phyloP scores from a whole-genome alignment of 768 basidiomycete species.

The Leccinum broughii region DNA sequence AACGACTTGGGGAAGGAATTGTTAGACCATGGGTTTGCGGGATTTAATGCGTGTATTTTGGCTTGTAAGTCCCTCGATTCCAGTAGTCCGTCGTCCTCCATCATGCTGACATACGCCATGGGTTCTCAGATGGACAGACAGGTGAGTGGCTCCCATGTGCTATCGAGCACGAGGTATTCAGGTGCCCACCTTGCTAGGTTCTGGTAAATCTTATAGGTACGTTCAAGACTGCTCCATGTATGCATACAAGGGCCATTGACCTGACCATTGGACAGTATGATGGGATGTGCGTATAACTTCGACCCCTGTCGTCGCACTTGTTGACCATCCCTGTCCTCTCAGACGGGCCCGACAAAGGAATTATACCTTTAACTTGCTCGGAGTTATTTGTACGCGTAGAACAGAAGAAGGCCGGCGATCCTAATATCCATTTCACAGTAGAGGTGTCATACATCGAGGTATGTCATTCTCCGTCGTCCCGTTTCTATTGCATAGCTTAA shows the following conservation, averaged over 20 bases:
- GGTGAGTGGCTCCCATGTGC: conserved; percentile 48
- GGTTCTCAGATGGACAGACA: conserved; percentile 69
- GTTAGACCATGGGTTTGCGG: conserved; percentile 92
- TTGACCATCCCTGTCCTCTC: conserved; percentile 10
- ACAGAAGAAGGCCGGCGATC: conserved; percentile 58
- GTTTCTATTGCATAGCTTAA: background rate
- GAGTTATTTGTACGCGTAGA: conserved; percentile 88
- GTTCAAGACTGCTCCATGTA: conserved; percentile 27
- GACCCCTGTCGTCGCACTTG: conserved; percentile 2
- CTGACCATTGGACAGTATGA: conserved; percentile 62
- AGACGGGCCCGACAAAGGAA: conserved; percentile 96
- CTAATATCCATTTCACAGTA: conserved; percentile 80
- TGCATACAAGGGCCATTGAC: conserved; percentile 9
- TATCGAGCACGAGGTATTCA: conserved; percentile 9
- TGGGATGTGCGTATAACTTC: conserved; percentile 73
- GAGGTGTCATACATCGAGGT: conserved; percentile 99
- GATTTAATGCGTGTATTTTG: conserved; percentile 98
- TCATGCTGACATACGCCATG: background rate
- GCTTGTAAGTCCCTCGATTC: conserved; percentile 75
- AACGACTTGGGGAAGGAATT: conserved; percentile 93
- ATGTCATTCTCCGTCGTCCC: conserved; percentile 14
- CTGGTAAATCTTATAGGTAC: conserved; percentile 90
- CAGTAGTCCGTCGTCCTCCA: background rate
- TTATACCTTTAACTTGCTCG: conserved; percentile 93
- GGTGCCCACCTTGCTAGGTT: conserved; percentile 48